A percentile compares a stretch with the other conserved stretches of the same genome.
Conservation (phyloP, 2,329 filamentous ascomycete genomes). For the Xylaria sp. region DNA sequence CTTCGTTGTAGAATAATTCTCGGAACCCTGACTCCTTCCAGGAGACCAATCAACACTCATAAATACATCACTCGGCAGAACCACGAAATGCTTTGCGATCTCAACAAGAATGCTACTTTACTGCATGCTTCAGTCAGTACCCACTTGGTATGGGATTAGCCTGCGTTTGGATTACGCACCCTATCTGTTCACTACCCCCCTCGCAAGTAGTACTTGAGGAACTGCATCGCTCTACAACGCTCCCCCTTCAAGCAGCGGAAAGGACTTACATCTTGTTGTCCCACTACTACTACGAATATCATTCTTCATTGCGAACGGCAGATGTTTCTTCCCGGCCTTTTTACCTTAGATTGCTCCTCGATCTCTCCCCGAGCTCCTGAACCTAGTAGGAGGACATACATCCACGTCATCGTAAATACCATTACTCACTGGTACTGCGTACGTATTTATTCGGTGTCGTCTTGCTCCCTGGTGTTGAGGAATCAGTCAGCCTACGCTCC, state of each 20-base stretch:
- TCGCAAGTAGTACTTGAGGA: neutral
- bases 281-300: neutral
- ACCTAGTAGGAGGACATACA: neutral
- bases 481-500: neutral
- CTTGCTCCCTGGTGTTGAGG: conserved; percentile 9
- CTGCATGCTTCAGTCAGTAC: neutral
- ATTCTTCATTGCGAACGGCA: neutral
- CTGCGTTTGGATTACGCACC: neutral
- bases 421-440: neutral
- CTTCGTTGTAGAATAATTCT: conserved; percentile 24
- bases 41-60: conserved; percentile 11
- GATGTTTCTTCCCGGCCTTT: neutral
- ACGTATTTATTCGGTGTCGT: neutral
- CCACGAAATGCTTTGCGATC: neutral
- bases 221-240: neutral
- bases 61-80: conserved; percentile 1
- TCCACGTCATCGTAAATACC: neutral
- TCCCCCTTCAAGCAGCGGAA: neutral
- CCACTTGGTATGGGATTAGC: neutral
- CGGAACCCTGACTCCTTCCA: conserved; percentile 3
- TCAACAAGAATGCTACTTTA: conserved; percentile 5
- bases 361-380: neutral
- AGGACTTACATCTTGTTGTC: neutral
- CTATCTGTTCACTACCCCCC: neutral
- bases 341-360: neutral